Percentiles rank a stretch among this genome's conserved stretches.
These are phyloP conservation scores for Tremella fuciformis DNA, from an alignment of 768 basidiomycete genomes.

Conservation along the genomic window DNA sequence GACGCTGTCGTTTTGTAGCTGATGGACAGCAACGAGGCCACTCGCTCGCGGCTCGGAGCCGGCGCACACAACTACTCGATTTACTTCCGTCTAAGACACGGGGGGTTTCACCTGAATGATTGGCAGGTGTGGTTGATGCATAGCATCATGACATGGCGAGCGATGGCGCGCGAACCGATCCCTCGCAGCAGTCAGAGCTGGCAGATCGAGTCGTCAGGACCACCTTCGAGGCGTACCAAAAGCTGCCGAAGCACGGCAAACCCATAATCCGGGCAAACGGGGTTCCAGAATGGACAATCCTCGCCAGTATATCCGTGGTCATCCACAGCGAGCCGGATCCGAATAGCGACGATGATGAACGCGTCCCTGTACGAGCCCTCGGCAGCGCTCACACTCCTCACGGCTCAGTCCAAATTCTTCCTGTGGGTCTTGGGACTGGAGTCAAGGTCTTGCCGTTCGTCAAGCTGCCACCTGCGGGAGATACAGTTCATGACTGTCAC, in stretches of 20 bases:
- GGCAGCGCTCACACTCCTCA: no score
- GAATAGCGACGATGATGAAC: not conserved
- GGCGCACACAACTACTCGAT: no score
- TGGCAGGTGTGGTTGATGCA: no score
- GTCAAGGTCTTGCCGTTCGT: constrained; percentile 75
- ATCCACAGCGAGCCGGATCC: not conserved
- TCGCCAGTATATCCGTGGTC: constrained; percentile 49
- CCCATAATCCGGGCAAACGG: constrained; percentile 46
- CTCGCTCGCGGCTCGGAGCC: no score
- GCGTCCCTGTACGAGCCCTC: not conserved
- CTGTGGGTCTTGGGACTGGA: constrained; percentile 58
- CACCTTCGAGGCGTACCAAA: constrained; percentile 30
- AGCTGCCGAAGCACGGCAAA: constrained; percentile 44
- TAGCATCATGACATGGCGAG: no score
- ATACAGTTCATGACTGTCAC: constrained; percentile 81
- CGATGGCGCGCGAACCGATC: not conserved
- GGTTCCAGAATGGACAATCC: constrained; percentile 51
- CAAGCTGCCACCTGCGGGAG: constrained; percentile 66
- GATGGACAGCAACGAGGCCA: no score
- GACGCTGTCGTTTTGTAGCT: no score
- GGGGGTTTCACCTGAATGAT: no score
- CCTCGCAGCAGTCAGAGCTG: not conserved
- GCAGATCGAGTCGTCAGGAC: constrained; percentile 31
- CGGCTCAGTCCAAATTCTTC: not conserved
- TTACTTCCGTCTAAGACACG: no score